Percentiles rank a stretch among this genome's conserved stretches.
phyloP scores from a whole-genome alignment of 345 rosid species.

The Trapa incisa region DNA sequence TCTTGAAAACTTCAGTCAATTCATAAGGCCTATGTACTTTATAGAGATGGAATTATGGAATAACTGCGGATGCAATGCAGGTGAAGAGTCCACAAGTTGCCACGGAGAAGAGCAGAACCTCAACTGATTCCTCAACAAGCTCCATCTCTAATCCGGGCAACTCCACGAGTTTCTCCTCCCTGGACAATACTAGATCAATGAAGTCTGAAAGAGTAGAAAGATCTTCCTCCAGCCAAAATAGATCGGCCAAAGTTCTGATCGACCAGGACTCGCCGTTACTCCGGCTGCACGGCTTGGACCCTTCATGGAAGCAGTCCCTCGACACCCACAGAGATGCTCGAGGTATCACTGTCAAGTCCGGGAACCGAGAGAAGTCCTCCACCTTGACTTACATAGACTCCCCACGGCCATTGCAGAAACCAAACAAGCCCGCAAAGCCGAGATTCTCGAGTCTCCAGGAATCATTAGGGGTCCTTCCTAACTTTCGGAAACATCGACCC shows the following conservation, averaged over 20 bases:
- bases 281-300: constrained; percentile 27
- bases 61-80: constrained; percentile 29
- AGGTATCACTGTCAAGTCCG: constrained; percentile 25
- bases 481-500: constrained; percentile 20
- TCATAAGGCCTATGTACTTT: constrained; percentile 4
- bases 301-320: constrained; percentile 21
- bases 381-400: constrained; percentile 49
- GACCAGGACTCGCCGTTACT: constrained; percentile 8
- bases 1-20: neutral
- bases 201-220: constrained; percentile 25
- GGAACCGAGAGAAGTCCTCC: constrained; percentile 16
- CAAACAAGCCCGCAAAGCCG: constrained; percentile 30
- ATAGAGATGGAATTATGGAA: too few species aligned
- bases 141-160: constrained; percentile 66
- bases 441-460: constrained; percentile 31
- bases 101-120: constrained; percentile 36
- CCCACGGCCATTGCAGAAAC: constrained; percentile 48
- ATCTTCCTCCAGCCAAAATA: constrained; percentile 20
- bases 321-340: constrained; percentile 55
- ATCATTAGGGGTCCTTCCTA: constrained; percentile 28
- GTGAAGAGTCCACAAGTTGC: constrained; percentile 17
- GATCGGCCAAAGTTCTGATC: neutral
- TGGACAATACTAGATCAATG: constrained; percentile 40
- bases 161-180: constrained; percentile 64
- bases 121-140: constrained; percentile 58